Conservation (phyloP, 805 yeast species). For the Kodamaea neixiangensis region DNA sequence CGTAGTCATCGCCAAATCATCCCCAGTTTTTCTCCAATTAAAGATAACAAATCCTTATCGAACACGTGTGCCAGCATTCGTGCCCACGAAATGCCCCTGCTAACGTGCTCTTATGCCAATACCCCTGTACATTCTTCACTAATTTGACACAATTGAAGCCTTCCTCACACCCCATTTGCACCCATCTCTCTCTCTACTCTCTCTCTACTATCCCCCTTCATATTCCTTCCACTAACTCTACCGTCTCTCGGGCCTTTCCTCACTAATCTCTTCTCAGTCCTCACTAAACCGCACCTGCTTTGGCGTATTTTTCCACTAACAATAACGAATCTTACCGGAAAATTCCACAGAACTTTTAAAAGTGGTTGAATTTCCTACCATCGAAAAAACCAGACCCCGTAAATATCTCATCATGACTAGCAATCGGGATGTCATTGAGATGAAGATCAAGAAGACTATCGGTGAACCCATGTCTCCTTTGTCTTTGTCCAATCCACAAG, state of each 20-base stretch:
- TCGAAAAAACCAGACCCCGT: constrained; percentile 2
- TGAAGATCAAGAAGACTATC: constrained; percentile 10
- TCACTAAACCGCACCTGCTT: too few relatives aligned
- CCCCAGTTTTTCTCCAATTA: neutral
- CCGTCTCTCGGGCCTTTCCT: neutral
- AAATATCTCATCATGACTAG: neutral
- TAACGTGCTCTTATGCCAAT: neutral
- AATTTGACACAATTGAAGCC: neutral
- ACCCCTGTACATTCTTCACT: neutral
- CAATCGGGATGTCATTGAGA: neutral
- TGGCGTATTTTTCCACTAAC: neutral
- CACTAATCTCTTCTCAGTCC: neutral
- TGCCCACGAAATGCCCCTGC: too few relatives aligned
- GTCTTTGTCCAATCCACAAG: constrained; percentile 21
- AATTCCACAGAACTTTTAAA: neutral
- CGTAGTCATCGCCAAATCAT: neutral
- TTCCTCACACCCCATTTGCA: neutral
- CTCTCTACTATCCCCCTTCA: neutral
- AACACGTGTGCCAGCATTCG: neutral
- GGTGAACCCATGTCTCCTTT: constrained; percentile 39
- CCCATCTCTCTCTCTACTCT: neutral
- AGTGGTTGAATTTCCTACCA: neutral
- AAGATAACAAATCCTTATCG: neutral
- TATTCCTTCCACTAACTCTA: neutral
- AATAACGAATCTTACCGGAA: neutral